Evolutionary conservation across 306 rosid species (phyloP), one percentile per base, ranked within the genome.

Genomic region (Rubus idaeus): DNA sequence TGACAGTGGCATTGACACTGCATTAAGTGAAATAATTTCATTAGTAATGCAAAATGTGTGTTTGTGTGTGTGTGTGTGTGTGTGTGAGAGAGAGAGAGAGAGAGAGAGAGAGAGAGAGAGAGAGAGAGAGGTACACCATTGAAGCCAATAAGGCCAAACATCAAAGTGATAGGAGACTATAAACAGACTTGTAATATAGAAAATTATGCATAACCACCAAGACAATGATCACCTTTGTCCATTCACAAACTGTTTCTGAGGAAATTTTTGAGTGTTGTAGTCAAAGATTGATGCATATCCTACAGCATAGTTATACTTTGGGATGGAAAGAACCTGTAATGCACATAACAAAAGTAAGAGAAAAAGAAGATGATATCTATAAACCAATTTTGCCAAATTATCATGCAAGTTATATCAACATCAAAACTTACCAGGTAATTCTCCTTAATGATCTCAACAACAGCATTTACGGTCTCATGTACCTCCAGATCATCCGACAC

Each of bases 371-470:
- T 46, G 42, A 75, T 80, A 64, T 14, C n/a, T 42, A 74, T 49
- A 49, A 64, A 60, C 13, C 70, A 74, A 68, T 74, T 75, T 37
- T 20, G 61, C 63, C 35, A 73, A 23, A 57, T 41, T 41, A 16
- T 11, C 26, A 9, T 57, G 18, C 17, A 73, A 73, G 41, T 57
- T 73, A 17, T 58, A 16, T 58, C 7, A 23, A 42, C 55, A 42
- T 14, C 14, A 58, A 26, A 42, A 89, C 98, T 88, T 88, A 79
- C 98, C 97, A 92, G 70, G 88, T 95, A 95, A 84, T 86, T 87
- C 72, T 95, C 97, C 84, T 90, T 95, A 77, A 88, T 94, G 75
- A 90, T 79, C 89, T 95, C 97, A 70, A 95, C 97, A 11, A 83
- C 78, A 55, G 96, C 91, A 77, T 89, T 89, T 57, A 92, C 97